Conservation (phyloP, 148 eudicot genomes). For the Talinum fruticosum region DNA sequence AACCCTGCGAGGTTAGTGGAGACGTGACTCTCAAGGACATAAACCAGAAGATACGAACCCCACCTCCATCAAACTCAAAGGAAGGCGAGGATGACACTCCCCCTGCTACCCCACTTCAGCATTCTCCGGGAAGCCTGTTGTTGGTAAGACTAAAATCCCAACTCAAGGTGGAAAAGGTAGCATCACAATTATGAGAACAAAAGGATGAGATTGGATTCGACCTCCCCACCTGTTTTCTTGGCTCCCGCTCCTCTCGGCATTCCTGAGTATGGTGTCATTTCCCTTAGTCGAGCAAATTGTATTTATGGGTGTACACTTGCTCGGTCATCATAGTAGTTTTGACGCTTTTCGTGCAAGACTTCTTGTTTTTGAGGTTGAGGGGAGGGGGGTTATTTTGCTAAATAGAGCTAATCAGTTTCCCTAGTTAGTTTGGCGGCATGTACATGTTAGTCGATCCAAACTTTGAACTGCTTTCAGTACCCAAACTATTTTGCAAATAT, state of each 20-base stretch:
- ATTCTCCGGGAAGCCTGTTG: slow-evolving; percentile 87
- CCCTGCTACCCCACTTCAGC: slow-evolving; percentile 71
- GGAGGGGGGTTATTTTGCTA: slow-evolving; percentile 7
- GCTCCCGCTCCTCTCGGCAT: background rate
- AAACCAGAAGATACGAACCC: slow-evolving; percentile 71
- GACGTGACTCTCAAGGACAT: slow-evolving; percentile 90
- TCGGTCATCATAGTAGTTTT: background rate
- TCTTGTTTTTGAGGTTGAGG: background rate
- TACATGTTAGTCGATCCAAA: slow-evolving; percentile 10
- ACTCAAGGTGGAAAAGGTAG: slow-evolving; percentile 97
- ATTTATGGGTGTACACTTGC: slow-evolving; percentile 11
- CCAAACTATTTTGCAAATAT: background rate
- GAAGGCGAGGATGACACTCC: slow-evolving; percentile 41
- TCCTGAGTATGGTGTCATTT: slow-evolving; percentile 14
- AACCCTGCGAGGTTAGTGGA: slow-evolving; percentile 74
- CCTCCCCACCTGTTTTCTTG: background rate
- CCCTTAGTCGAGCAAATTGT: background rate
- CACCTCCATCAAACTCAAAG: slow-evolving; percentile 56
- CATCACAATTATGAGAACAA: slow-evolving; percentile 96
- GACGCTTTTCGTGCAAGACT: slow-evolving; percentile 23
- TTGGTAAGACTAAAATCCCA: slow-evolving; percentile 86
- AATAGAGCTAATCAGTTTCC: slow-evolving; percentile 9
- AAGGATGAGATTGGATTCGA: slow-evolving; percentile 47
- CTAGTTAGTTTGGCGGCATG: slow-evolving; percentile 12
- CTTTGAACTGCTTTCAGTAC: background rate